Base-by-base conservation (phyloP, 176 grass and related monocot species). In the Cenchrus fungigraminus region DNA sequence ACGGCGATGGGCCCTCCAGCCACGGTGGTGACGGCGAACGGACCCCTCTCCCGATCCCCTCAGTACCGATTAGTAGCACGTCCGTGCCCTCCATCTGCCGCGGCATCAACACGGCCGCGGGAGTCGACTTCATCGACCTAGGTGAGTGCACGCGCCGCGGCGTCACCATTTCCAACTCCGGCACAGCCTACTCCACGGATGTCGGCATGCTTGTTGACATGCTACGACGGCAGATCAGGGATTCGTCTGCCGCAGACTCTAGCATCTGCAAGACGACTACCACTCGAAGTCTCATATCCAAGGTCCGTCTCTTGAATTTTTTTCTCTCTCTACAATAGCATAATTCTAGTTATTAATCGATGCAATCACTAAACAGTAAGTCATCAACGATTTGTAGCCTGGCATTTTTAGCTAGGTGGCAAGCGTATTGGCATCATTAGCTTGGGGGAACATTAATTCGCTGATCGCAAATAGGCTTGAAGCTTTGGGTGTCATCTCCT, bases 61-160 rank as follows among this genome's bases (percentile, higher is more conserved):
- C 3, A 34, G 34, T 34, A 34, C 34, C 34, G 34, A 34, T 34
- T 34, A 34, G 34, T 34, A 34, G 34, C 34, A 34, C 1, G 34
- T 37, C 34, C 37, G 66, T 68, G 0, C 66, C 66, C 1, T 68
- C 66, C 2, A 37, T 68, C 66, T 16, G 66, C 34, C 43, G 34
- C 15, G 15, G 42, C 65, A 2, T 43, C 15, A 42, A 12, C 65
- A 32, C 43, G 15, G 34, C 65, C 34, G 65, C 34, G 7, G 65
- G 65, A 15, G 34, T 68, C 6, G 34, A 68, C 15, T 68, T 68
- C 65, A 68, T 68, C 34, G 65, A 68, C 65, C 34, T 68, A 0
- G 32, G 14, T 32, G 65, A 68, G 65, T 68, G 65, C 34, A 32
- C 65, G 65, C 65, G 65, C 31, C 65, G 65, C 34, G 65, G 65